Evolutionary conservation across 2,329 filamentous ascomycete genomes (phyloP).

Genomic region (Verticillium nonalfalfae): DNA sequence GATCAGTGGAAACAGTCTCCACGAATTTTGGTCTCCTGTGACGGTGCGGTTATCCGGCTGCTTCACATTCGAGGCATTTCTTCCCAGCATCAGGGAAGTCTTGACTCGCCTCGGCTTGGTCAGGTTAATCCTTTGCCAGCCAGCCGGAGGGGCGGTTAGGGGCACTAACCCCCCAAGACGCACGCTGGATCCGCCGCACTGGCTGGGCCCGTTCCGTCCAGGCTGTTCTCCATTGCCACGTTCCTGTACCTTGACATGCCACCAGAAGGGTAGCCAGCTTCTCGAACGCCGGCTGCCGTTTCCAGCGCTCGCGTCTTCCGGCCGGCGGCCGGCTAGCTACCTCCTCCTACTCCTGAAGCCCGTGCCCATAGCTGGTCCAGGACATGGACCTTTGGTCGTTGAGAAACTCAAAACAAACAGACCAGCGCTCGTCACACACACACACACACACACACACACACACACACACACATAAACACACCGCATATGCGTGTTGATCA

Average conservation of each 20-base stretch:
- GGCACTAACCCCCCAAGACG: neutral
- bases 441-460: neutral
- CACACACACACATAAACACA: no score
- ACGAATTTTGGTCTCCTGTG: neutral
- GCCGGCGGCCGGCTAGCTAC: no score
- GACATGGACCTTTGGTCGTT: no score
- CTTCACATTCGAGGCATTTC: neutral
- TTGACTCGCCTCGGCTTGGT: neutral
- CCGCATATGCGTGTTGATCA: neutral
- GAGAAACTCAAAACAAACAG: no score
- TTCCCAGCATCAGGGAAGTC: neutral
- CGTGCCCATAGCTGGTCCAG: no score
- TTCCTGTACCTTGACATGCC: neutral
- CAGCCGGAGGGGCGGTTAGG: neutral
- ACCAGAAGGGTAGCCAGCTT: neutral
- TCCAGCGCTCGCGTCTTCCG: no score
- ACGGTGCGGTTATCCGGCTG: neutral
- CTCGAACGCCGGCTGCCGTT: neutral
- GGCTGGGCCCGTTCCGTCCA: neutral
- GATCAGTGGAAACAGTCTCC: neutral
- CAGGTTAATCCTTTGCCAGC: neutral
- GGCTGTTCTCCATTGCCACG: neutral
- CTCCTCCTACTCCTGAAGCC: no score
- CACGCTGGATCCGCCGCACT: neutral
- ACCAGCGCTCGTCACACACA: neutral